Conservation (phyloP, 2,329 filamentous ascomycete species). For the Purpureocillium lavendulum region DNA sequence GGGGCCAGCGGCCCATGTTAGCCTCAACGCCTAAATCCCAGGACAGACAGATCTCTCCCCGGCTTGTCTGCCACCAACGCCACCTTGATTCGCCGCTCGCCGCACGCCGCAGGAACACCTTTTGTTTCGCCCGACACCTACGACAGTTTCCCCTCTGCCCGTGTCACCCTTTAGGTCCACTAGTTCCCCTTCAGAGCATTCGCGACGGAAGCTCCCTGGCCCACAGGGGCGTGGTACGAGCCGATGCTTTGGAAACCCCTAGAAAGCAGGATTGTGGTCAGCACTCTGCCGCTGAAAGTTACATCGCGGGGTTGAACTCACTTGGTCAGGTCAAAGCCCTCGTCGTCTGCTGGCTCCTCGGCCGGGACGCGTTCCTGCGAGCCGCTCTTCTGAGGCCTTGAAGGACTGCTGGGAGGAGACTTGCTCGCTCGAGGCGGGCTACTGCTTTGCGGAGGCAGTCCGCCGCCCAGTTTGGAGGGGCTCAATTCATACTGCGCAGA, state of each 20-base stretch:
- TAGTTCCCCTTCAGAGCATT: slow-evolving; percentile 28
- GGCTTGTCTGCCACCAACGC: too few species aligned
- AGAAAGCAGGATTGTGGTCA: slow-evolving; percentile 11
- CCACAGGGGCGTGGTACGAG: slow-evolving; percentile 49
- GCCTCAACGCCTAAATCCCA: too few species aligned
- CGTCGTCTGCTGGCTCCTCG: slow-evolving; percentile 34
- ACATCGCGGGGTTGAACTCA: slow-evolving; percentile 19
- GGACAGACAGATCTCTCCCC: too few species aligned
- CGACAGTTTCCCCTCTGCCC: not conserved
- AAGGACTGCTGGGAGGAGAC: slow-evolving; percentile 45
- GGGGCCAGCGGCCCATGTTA: too few species aligned
- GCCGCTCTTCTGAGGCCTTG: slow-evolving; percentile 27
- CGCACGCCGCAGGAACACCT: too few species aligned
- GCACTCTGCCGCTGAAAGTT: not conserved
- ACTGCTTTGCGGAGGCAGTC: slow-evolving; percentile 43
- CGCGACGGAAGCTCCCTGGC: slow-evolving; percentile 35
- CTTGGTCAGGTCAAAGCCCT: slow-evolving; percentile 52
- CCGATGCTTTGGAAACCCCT: slow-evolving; percentile 60
- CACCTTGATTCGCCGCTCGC: too few species aligned
- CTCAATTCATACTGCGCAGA: slow-evolving; percentile 45
- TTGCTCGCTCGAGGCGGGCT: slow-evolving; percentile 44
- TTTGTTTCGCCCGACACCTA: too few species aligned
- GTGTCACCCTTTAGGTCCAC: slow-evolving; percentile 7
- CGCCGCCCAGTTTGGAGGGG: slow-evolving; percentile 41
- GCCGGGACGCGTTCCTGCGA: slow-evolving; percentile 18